These are phyloP conservation scores for Cardamine chenopodiifolia DNA, from an alignment of 345 rosid genomes.

Conservation along the genomic window DNA sequence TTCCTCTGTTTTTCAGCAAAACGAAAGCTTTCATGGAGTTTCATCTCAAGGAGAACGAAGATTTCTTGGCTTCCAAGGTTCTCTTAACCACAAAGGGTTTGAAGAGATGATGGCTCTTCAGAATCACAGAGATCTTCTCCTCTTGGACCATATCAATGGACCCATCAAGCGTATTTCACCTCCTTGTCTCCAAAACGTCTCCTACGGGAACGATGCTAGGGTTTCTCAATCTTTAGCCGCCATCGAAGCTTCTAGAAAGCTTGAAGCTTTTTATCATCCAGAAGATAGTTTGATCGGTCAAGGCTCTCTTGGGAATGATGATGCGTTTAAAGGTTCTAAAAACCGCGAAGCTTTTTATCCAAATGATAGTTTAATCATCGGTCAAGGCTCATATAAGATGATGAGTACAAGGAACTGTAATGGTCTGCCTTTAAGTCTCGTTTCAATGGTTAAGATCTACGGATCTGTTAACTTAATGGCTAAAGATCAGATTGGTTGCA, in stretches of 20 bases:
- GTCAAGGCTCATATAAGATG: slow-evolving; percentile 3
- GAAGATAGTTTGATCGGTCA: slow-evolving; percentile 51
- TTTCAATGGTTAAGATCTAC: slow-evolving; percentile 46
- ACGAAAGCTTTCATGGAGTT: slow-evolving; percentile 26
- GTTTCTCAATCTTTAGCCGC: slow-evolving; percentile 40
- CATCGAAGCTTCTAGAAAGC: slow-evolving; percentile 28
- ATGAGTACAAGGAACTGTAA: no score
- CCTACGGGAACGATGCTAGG: slow-evolving; percentile 20
- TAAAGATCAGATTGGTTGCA: slow-evolving; percentile 57
- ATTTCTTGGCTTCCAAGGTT: slow-evolving; percentile 43
- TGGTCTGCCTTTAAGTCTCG: slow-evolving; percentile 33
- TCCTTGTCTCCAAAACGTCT: slow-evolving; percentile 7
- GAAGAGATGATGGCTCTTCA: slow-evolving; percentile 39
- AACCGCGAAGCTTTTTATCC: background rate
- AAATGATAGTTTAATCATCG: no score
- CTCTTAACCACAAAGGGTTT: slow-evolving; percentile 33
- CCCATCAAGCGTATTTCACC: slow-evolving; percentile 30
- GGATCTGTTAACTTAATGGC: slow-evolving; percentile 57
- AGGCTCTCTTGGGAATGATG: background rate
- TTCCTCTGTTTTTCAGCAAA: slow-evolving; percentile 18
- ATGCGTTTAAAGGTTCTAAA: background rate
- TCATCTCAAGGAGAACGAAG: slow-evolving; percentile 22
- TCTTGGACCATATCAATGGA: slow-evolving; percentile 41
- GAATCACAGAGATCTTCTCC: slow-evolving; percentile 40
- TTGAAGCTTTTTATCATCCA: slow-evolving; percentile 28